Percentiles rank a stretch among this genome's conserved stretches.
Evolutionary conservation across 805 yeast genomes (phyloP).

Genomic region (Sugiyamaella mastotermitis): DNA sequence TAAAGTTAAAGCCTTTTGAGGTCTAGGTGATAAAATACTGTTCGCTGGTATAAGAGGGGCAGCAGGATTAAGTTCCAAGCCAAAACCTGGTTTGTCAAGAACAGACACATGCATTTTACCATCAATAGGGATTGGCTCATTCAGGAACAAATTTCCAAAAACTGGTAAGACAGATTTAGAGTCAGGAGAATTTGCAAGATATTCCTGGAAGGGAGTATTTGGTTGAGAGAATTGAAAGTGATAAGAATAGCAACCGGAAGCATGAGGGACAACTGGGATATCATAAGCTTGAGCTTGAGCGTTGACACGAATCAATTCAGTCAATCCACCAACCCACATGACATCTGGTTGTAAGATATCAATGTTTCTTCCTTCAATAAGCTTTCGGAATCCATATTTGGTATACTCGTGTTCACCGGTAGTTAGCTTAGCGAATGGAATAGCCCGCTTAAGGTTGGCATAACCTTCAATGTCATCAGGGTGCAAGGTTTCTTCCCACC

Average conservation of each 20-base stretch:
- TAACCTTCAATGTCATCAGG: slow-evolving; percentile 49
- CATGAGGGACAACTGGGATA: slow-evolving; percentile 49
- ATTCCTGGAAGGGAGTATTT: slow-evolving; percentile 49
- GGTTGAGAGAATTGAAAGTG: slow-evolving; percentile 45
- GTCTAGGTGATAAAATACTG: slow-evolving; percentile 36
- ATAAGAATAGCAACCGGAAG: slow-evolving; percentile 48
- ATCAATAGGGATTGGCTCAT: slow-evolving; percentile 43
- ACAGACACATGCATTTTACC: slow-evolving; percentile 37
- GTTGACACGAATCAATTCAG: slow-evolving; percentile 41
- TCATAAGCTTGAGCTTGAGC: slow-evolving; percentile 49
- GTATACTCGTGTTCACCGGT: slow-evolving; percentile 52
- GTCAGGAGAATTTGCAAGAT: slow-evolving; percentile 46
- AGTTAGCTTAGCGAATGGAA: slow-evolving; percentile 43
- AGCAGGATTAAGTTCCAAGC: slow-evolving; percentile 41
- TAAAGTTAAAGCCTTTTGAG: slow-evolving; percentile 32
- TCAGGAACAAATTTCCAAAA: slow-evolving; percentile 40
- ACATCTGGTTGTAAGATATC: slow-evolving; percentile 48
- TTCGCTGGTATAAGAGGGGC: slow-evolving; percentile 36
- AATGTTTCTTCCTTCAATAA: slow-evolving; percentile 43
- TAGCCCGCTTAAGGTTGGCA: slow-evolving; percentile 40
- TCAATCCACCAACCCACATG: slow-evolving; percentile 51
- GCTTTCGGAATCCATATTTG: slow-evolving; percentile 44
- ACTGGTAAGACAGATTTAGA: slow-evolving; percentile 40
- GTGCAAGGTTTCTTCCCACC: slow-evolving; percentile 48
- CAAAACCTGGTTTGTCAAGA: slow-evolving; percentile 46